Evolutionary conservation across 2,329 filamentous ascomycete genomes (phyloP).

Genomic region (Amauroascus niger): DNA sequence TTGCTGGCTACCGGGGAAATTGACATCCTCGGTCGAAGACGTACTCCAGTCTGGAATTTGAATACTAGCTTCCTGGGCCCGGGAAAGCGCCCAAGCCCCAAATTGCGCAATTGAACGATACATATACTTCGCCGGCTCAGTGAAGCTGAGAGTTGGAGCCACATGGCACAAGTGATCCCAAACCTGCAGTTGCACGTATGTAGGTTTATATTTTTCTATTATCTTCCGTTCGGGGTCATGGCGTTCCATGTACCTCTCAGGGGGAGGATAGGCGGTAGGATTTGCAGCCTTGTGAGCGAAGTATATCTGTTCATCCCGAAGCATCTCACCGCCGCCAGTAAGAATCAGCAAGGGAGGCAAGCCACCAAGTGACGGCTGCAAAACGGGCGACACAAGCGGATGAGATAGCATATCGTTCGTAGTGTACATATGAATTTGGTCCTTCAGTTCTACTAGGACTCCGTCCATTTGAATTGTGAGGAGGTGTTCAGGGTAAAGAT

Average conservation of each 20-base stretch:
- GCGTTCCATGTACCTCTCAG: conserved; percentile 53
- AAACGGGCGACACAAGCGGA: conserved; percentile 77
- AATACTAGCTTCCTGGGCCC: conserved; percentile 68
- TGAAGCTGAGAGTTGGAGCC: conserved; percentile 86
- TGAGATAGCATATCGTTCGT: conserved; percentile 79
- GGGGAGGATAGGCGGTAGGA: conserved; percentile 64
- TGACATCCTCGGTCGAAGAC: conserved; percentile 3
- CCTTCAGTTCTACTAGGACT: conserved; percentile 62
- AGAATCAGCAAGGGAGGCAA: conserved; percentile 80
- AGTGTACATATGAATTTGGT: conserved; percentile 84
- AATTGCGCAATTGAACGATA: conserved; percentile 88
- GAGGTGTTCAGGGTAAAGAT: conserved; percentile 23
- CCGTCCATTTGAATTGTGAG: conserved; percentile 64
- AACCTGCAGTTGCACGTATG: conserved; percentile 85
- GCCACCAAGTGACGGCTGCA: conserved; percentile 82
- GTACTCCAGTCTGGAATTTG: conserved; percentile 58
- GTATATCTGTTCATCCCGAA: conserved; percentile 92
- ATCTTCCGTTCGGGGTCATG: conserved; percentile 46
- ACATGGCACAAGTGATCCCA: conserved; percentile 96
- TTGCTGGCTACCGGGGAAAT: background rate
- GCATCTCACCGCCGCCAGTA: conserved; percentile 75
- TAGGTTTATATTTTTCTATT: conserved; percentile 63
- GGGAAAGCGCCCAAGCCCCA: conserved; percentile 77
- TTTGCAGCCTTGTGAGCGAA: conserved; percentile 89
- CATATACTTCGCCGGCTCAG: conserved; percentile 92